These are phyloP conservation scores for Vigna nakashimae DNA, from an alignment of 306 rosid species.

Conservation along the genomic window DNA sequence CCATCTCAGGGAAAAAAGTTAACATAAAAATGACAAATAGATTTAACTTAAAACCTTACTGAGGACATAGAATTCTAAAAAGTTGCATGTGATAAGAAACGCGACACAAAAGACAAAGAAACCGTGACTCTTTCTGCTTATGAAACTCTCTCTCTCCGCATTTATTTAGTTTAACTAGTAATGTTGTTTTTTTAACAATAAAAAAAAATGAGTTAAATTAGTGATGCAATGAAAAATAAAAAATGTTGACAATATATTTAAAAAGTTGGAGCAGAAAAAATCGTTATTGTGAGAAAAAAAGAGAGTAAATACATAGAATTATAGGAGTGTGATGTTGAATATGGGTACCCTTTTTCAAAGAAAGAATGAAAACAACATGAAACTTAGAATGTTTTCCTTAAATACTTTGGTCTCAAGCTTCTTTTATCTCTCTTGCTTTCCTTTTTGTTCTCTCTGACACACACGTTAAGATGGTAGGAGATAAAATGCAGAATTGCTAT, in stretches of 20 bases:
- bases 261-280: not conserved
- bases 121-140: constrained; percentile 46
- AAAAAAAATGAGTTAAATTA: not conserved
- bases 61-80: constrained; percentile 31
- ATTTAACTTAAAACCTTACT: not conserved
- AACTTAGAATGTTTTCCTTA: constrained; percentile 35
- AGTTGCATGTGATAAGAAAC: constrained; percentile 48
- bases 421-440: constrained; percentile 30
- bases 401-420: constrained; percentile 22
- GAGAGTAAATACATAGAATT: not conserved
- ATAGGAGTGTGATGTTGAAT: not conserved
- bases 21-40: not conserved
- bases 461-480: constrained; percentile 43
- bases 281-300: not conserved
- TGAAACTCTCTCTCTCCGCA: not conserved
- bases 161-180: not conserved
- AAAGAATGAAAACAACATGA: constrained; percentile 40
- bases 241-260: too few relatives aligned
- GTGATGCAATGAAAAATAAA: not conserved
- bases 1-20: constrained; percentile 8
- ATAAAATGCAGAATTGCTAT: constrained; percentile 29
- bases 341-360: not conserved
- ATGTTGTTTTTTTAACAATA: not conserved
- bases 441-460: constrained; percentile 41
- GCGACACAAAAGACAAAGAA: constrained; percentile 46